Evolutionary conservation across 2,329 filamentous ascomycete species (phyloP).

Genomic region (Penicillium vulpinum): DNA sequence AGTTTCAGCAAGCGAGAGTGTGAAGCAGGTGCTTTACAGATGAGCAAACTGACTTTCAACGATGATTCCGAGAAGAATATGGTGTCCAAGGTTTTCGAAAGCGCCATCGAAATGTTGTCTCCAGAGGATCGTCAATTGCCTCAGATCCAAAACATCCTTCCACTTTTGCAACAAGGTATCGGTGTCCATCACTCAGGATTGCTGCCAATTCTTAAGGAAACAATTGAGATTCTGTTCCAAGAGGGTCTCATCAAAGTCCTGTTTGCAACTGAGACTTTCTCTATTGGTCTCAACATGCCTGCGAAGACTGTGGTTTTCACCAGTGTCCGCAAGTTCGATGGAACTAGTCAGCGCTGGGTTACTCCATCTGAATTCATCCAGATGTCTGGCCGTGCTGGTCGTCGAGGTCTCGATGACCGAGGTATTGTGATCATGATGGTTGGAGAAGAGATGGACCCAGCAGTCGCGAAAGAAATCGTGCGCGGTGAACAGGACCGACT

Average conservation of each 20-base stretch:
- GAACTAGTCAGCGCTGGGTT: constrained; percentile 73
- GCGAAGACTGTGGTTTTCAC: constrained; percentile 99
- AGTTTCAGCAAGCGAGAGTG: constrained; percentile 99
- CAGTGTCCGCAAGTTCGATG: constrained; percentile 92
- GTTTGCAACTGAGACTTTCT: constrained; percentile 98
- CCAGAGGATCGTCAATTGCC: constrained; percentile 86
- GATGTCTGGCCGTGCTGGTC: constrained; percentile 96
- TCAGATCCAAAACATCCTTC: constrained; percentile 87
- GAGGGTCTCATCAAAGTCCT: constrained; percentile 97
- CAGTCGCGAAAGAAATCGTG: constrained; percentile 91
- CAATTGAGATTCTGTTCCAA: constrained; percentile 98
- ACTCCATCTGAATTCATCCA: constrained; percentile 97
- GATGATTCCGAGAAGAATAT: constrained; percentile 92
- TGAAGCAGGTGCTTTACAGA: constrained; percentile 83
- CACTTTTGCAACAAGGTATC: constrained; percentile 84
- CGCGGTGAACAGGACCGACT: constrained; percentile 95
- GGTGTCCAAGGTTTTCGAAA: constrained; percentile 91
- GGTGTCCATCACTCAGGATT: constrained; percentile 97
- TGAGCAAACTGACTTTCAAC: constrained; percentile 88
- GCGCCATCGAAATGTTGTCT: constrained; percentile 86
- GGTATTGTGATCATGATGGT: constrained; percentile 99
- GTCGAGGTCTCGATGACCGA: constrained; percentile 93
- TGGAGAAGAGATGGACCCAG: constrained; percentile 91
- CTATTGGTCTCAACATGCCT: constrained; percentile 98
- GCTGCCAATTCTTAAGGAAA: constrained; percentile 94